phyloP scores from a whole-genome alignment of 2,329 filamentous ascomycete genomes.

The Claviceps fusiformis region DNA sequence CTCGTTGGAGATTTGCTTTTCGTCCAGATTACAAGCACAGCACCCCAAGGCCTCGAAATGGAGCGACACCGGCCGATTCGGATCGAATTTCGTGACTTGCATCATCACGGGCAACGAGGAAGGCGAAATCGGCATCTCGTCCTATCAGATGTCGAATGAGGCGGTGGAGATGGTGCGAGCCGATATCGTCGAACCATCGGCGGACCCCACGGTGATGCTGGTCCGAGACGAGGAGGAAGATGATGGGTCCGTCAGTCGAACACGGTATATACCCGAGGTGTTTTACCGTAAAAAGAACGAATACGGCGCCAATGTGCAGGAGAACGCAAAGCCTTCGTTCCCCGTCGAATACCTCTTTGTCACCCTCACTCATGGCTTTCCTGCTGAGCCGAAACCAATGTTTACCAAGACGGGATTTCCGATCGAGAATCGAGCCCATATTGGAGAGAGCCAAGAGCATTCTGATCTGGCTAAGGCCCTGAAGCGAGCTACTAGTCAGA shows the following conservation, averaged over 20 bases:
- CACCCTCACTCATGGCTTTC: slow-evolving; percentile 93
- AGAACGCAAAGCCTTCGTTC: slow-evolving; percentile 93
- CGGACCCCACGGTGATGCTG: slow-evolving; percentile 85
- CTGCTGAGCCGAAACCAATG: slow-evolving; percentile 60
- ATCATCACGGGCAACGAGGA: slow-evolving; percentile 86
- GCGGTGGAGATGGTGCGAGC: slow-evolving; percentile 95
- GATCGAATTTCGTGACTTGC: slow-evolving; percentile 94
- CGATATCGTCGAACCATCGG: slow-evolving; percentile 88
- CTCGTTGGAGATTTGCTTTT: slow-evolving; percentile 82
- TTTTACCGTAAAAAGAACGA: slow-evolving; percentile 95
- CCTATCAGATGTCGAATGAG: slow-evolving; percentile 90
- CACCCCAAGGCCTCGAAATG: slow-evolving; percentile 88
- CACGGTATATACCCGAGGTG: slow-evolving; percentile 90
- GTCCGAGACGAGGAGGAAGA: slow-evolving; percentile 87
- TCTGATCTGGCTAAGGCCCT: slow-evolving; percentile 55
- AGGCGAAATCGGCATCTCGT: slow-evolving; percentile 75
- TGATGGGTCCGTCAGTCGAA: slow-evolving; percentile 51
- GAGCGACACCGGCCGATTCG: slow-evolving; percentile 89
- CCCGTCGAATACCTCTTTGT: slow-evolving; percentile 94
- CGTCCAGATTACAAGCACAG: slow-evolving; percentile 73
- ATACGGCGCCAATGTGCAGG: slow-evolving; percentile 89
- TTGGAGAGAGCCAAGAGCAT: slow-evolving; percentile 77
- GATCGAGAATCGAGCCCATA: slow-evolving; percentile 77
- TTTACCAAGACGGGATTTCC: slow-evolving; percentile 69
- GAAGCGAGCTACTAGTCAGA: slow-evolving; percentile 44